Conservation (phyloP, 2,329 filamentous ascomycete genomes). For the Epichloe scottii region DNA sequence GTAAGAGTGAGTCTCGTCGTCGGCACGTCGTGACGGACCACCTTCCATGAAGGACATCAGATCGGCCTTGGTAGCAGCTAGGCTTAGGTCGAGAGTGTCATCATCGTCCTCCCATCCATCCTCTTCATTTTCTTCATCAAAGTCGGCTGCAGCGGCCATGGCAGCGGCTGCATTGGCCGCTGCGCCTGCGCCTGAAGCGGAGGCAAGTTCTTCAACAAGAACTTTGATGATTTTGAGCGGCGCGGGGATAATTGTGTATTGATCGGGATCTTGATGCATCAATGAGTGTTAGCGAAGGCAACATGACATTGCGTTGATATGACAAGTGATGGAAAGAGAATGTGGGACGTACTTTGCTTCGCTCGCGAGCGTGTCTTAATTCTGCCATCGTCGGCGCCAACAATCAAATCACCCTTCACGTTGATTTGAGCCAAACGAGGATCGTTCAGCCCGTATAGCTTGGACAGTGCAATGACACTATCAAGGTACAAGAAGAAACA, state of each 20-base stretch:
- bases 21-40: constrained; percentile 50
- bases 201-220: constrained; percentile 79
- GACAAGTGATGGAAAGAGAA: too few species aligned
- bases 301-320: neutral
- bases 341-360: constrained; percentile 53
- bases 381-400: constrained; percentile 56
- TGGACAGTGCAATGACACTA: constrained; percentile 84
- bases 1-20: constrained; percentile 84
- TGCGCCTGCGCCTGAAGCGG: constrained; percentile 55
- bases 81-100: constrained; percentile 62
- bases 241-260: constrained; percentile 76
- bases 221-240: constrained; percentile 95
- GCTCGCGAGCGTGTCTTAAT: constrained; percentile 93
- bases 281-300: neutral
- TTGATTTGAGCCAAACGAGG: constrained; percentile 62
- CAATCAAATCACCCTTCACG: constrained; percentile 86
- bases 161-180: constrained; percentile 51
- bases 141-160: constrained; percentile 43
- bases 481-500: constrained; percentile 17
- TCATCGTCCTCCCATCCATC: constrained; percentile 85
- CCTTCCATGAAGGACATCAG: constrained; percentile 66
- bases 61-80: constrained; percentile 56
- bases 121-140: constrained; percentile 56
- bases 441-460: constrained; percentile 80
- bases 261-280: constrained; percentile 58